phyloP scores from a whole-genome alignment of 805 yeast species.

The Scheffersomyces amazonensis region DNA sequence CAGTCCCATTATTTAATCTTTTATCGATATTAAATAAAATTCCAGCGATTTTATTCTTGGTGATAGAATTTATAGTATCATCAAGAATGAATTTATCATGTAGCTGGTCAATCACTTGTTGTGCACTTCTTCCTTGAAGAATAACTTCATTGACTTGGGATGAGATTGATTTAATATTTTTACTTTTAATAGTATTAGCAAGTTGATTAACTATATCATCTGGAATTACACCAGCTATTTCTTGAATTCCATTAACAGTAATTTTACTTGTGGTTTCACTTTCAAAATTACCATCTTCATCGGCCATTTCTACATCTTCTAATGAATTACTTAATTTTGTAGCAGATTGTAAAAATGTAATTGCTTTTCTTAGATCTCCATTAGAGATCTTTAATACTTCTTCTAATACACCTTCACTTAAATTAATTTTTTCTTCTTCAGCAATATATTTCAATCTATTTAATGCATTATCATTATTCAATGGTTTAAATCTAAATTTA shows the following conservation, averaged over 20 bases:
- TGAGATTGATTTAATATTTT: slow-evolving; percentile 28
- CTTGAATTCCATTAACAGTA: slow-evolving; percentile 50
- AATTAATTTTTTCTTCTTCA: slow-evolving; percentile 29
- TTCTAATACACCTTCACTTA: slow-evolving; percentile 51
- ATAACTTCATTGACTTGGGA: slow-evolving; percentile 47
- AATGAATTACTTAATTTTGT: slow-evolving; percentile 48
- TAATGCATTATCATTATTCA: slow-evolving; percentile 70
- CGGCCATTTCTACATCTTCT: slow-evolving; percentile 14
- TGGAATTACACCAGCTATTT: slow-evolving; percentile 76
- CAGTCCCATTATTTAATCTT: slow-evolving; percentile 77
- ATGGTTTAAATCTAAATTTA: slow-evolving; percentile 82
- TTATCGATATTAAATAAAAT: slow-evolving; percentile 73
- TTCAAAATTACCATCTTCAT: slow-evolving; percentile 23
- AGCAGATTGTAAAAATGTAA: slow-evolving; percentile 85
- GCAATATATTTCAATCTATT: slow-evolving; percentile 63
- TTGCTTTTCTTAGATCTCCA: slow-evolving; percentile 93
- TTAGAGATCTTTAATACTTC: slow-evolving; percentile 69
- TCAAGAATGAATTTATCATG: slow-evolving; percentile 64
- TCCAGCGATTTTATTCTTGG: slow-evolving; percentile 65
- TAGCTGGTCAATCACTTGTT: slow-evolving; percentile 66
- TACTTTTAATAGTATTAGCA: slow-evolving; percentile 26
- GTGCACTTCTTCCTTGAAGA: slow-evolving; percentile 76
- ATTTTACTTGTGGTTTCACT: slow-evolving; percentile 28
- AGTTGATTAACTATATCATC: slow-evolving; percentile 42
- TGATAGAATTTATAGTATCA: slow-evolving; percentile 45